Evolutionary conservation across 768 basidiomycete genomes (phyloP).

Genomic region (Kwoniella dejecticola): DNA sequence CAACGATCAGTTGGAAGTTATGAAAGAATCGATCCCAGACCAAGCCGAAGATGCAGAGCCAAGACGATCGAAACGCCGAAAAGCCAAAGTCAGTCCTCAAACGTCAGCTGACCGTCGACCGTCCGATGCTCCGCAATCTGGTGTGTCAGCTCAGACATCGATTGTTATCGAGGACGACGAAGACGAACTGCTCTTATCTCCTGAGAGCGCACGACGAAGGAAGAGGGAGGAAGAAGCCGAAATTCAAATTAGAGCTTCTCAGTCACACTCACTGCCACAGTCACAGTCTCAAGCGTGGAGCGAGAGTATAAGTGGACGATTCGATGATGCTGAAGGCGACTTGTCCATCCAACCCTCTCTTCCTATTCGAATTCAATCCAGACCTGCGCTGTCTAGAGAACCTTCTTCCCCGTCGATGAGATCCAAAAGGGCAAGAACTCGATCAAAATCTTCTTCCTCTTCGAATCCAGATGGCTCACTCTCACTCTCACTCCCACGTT

Average conservation of each 20-base stretch:
- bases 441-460: not conserved
- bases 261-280: not conserved
- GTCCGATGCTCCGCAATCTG: no score
- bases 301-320: conserved; percentile 28
- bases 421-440: not conserved
- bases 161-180: conserved; percentile 31
- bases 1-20: not conserved
- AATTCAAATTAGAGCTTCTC: conserved; percentile 13
- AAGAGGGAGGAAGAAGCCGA: conserved; percentile 29
- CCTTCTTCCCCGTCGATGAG: no score
- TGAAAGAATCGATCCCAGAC: not conserved
- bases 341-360: not conserved
- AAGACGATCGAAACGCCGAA: conserved; percentile 15
- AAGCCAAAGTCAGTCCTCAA: no score
- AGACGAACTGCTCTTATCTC: conserved; percentile 35
- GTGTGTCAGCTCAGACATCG: no score
- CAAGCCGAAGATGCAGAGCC: not conserved
- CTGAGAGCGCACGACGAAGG: conserved; percentile 31
- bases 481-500: no score
- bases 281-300: not conserved
- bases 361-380: not conserved
- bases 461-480: no score
- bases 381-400: no score
- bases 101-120: no score
- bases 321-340: conserved; percentile 23